Percentiles rank a stretch among this genome's conserved stretches.
phyloP scores from a whole-genome alignment of 768 basidiomycete genomes.

The Lactarius indigo region DNA sequence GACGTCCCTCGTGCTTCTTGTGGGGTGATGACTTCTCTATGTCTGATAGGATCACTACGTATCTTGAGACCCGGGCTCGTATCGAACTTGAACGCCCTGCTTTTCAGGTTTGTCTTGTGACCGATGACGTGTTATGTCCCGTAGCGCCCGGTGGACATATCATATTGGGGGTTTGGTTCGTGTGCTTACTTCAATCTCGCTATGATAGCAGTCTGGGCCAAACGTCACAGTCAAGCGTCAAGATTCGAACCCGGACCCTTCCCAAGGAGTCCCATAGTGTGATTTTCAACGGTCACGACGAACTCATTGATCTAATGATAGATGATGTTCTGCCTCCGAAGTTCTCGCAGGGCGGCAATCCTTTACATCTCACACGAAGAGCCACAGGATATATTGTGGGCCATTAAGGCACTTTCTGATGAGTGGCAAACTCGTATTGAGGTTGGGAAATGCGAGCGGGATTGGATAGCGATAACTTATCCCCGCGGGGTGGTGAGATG shows the following conservation, averaged over 20 bases:
- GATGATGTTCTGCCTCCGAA: not conserved
- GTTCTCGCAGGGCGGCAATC: not conserved
- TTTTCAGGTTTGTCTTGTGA: not conserved
- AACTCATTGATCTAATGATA: not conserved
- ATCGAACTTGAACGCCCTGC: not conserved
- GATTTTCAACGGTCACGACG: not conserved
- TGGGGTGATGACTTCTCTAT: not conserved
- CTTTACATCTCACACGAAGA: not conserved
- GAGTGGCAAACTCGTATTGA: not conserved
- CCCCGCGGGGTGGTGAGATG: not conserved
- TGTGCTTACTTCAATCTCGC: not conserved
- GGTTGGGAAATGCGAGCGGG: not conserved
- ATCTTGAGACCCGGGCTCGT: not conserved
- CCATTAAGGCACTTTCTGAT: not conserved
- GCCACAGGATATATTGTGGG: not conserved
- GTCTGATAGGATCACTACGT: not conserved
- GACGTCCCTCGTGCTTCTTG: not conserved
- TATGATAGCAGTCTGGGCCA: not conserved
- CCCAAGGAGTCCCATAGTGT: not conserved
- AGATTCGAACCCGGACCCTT: not conserved
- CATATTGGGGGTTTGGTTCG: not conserved
- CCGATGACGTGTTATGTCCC: not conserved
- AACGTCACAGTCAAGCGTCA: not conserved
- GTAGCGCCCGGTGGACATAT: not conserved
- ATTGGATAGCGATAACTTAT: not conserved